These are phyloP conservation scores for Candida morakotiae DNA, from an alignment of 805 yeast genomes.

Conservation along the genomic window DNA sequence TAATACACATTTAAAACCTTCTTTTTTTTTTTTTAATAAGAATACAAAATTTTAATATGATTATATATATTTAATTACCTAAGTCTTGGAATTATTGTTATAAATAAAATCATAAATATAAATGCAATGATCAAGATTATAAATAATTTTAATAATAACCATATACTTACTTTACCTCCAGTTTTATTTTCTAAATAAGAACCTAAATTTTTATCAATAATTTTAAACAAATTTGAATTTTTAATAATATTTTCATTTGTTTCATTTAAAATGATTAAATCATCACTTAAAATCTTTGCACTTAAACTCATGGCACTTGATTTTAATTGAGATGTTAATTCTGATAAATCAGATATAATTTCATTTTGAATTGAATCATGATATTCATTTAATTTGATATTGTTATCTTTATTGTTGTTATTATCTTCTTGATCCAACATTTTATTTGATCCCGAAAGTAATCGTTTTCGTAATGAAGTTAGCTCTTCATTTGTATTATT, in stretches of 20 bases:
- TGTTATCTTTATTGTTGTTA: background rate
- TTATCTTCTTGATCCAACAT: conserved; percentile 8
- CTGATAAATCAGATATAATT: conserved; percentile 44
- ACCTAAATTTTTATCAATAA: conserved; percentile 34
- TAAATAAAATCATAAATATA: conserved; percentile 27
- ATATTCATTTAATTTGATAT: conserved; percentile 23
- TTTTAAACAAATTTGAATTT: conserved; percentile 25
- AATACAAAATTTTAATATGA: too few relatives aligned
- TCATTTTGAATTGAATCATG: conserved; percentile 47
- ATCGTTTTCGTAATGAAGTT: conserved; percentile 19
- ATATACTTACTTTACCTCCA: conserved; percentile 37
- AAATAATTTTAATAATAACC: conserved; percentile 32
- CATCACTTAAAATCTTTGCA: conserved; percentile 29
- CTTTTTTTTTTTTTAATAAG: too few relatives aligned
- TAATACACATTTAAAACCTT: too few relatives aligned
- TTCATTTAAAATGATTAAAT: conserved; percentile 26
- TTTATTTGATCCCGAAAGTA: conserved; percentile 19
- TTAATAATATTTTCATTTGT: conserved; percentile 32
- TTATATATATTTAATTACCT: conserved; percentile 10
- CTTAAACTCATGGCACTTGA: conserved; percentile 43
- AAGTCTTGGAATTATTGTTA: conserved; percentile 34
- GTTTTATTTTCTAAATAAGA: conserved; percentile 34
- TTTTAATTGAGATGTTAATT: conserved; percentile 45
- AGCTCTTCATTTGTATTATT: conserved; percentile 13
- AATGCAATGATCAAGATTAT: conserved; percentile 22